Conservation (phyloP, 2,329 filamentous ascomycete genomes). For the Paramyrothecium sp. region DNA sequence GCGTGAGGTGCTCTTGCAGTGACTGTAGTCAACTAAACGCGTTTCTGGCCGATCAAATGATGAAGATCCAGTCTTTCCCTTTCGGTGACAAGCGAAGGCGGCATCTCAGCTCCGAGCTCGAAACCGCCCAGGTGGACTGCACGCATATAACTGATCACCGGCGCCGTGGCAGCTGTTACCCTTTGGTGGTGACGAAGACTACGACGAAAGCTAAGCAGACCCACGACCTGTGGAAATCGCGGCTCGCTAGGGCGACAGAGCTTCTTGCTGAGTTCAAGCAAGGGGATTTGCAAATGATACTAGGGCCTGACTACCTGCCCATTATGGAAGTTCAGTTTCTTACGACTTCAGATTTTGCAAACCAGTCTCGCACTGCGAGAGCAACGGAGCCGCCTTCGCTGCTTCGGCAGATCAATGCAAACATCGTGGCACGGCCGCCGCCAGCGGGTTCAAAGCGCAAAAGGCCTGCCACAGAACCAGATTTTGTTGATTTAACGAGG, state of each 20-base stretch:
- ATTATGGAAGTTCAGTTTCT: no score
- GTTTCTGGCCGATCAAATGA: slow-evolving; percentile 18
- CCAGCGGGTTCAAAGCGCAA: slow-evolving; percentile 7
- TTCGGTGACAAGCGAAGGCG: slow-evolving; percentile 12
- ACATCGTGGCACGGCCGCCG: background rate
- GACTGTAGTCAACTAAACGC: slow-evolving; percentile 21
- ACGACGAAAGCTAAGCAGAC: background rate
- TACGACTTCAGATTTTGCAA: no score
- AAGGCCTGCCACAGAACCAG: background rate
- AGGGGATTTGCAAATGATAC: no score
- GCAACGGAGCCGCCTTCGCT: no score
- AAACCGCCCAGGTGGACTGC: slow-evolving; percentile 13
- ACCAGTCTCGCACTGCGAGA: no score
- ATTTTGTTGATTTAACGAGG: slow-evolving; percentile 8
- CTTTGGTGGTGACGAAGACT: slow-evolving; percentile 23
- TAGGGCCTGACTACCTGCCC: no score
- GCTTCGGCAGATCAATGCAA: background rate
- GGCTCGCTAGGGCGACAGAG: no score
- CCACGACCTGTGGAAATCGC: no score
- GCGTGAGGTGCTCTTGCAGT: slow-evolving; percentile 16
- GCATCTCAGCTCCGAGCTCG: slow-evolving; percentile 18
- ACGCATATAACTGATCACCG: slow-evolving; percentile 11
- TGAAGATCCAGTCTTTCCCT: slow-evolving; percentile 7
- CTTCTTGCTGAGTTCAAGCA: no score
- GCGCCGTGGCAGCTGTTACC: slow-evolving; percentile 5